phyloP scores from a whole-genome alignment of 345 rosid genomes.

The Acer negundo region DNA sequence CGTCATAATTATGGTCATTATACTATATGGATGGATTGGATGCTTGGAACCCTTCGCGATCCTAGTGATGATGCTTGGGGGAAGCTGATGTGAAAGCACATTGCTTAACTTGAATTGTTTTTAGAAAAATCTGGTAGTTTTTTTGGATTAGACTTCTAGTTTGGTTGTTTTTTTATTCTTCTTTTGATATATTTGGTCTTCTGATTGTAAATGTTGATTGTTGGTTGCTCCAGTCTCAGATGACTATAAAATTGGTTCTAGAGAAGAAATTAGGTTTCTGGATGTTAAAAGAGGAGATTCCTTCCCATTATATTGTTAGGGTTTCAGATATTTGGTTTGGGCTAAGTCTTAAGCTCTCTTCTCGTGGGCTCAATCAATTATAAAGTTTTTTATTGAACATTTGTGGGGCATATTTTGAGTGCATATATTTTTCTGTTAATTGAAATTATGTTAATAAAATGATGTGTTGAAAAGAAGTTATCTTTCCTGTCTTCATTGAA shows the following conservation, averaged over 20 bases:
- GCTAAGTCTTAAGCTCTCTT: not conserved
- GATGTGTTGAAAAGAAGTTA: too few relatives aligned
- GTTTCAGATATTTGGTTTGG: not conserved
- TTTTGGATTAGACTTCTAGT: slow-evolving; percentile 2
- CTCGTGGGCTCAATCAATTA: not conserved
- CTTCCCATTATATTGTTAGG: not conserved
- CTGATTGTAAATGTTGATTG: slow-evolving; percentile 9
- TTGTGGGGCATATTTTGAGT: slow-evolving; percentile 4
- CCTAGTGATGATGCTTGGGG: slow-evolving; percentile 54
- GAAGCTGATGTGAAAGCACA: slow-evolving; percentile 33
- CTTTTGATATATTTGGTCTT: not conserved
- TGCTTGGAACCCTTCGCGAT: slow-evolving; percentile 83
- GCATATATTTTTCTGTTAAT: not conserved
- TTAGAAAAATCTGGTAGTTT: not conserved
- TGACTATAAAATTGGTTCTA: slow-evolving; percentile 1
- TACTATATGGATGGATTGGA: slow-evolving; percentile 99
- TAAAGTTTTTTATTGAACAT: slow-evolving; percentile 2
- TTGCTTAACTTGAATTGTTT: slow-evolving; percentile 2
- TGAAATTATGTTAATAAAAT: too few relatives aligned
- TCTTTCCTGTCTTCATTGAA: too few relatives aligned
- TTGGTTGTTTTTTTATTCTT: not conserved
- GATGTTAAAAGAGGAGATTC: slow-evolving; percentile 3
- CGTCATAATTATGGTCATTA: slow-evolving; percentile 98
- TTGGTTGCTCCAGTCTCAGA: not conserved
- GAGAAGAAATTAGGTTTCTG: not conserved